phyloP scores from a whole-genome alignment of 768 basidiomycete species.

The Termitomyces sp. region DNA sequence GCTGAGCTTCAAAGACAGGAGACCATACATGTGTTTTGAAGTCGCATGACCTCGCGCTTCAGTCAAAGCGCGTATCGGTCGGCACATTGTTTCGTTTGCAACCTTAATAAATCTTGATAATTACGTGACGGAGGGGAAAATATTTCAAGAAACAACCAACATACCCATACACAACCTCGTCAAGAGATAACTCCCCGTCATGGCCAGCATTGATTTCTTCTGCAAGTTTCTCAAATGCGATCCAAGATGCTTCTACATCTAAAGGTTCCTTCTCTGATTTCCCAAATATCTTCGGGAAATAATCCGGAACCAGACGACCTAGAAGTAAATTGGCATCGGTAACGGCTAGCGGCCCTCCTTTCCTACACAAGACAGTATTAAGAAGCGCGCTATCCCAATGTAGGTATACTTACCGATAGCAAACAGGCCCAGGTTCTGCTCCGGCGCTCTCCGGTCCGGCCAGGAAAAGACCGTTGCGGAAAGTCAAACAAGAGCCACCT shows the following conservation, averaged over 20 bases:
- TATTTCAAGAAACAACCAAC: neutral
- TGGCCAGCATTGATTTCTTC: constrained; percentile 64
- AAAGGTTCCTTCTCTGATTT: constrained; percentile 81
- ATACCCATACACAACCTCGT: constrained; percentile 88
- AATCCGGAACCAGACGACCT: constrained; percentile 82
- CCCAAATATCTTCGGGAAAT: constrained; percentile 95
- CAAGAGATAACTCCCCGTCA: constrained; percentile 54
- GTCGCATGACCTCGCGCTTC: constrained; percentile 87
- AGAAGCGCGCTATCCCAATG: neutral
- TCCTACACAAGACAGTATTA: constrained; percentile 36
- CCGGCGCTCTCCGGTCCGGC: constrained; percentile 93
- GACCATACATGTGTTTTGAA: constrained; percentile 55
- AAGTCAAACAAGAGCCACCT: constrained; percentile 85
- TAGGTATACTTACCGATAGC: constrained; percentile 55
- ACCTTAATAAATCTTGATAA: constrained; percentile 83
- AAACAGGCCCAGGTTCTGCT: constrained; percentile 89
- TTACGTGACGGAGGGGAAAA: neutral
- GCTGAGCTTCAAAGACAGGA: neutral
- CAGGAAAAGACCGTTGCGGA: constrained; percentile 84
- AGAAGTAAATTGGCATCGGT: constrained; percentile 92
- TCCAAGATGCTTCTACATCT: constrained; percentile 64
- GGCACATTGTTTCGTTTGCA: constrained; percentile 94
- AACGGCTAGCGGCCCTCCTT: constrained; percentile 86
- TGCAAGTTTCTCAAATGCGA: constrained; percentile 62
- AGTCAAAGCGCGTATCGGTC: constrained; percentile 87